Conservation (phyloP, 106 monocot genomes). For the Alisma plantagoaquatica region DNA sequence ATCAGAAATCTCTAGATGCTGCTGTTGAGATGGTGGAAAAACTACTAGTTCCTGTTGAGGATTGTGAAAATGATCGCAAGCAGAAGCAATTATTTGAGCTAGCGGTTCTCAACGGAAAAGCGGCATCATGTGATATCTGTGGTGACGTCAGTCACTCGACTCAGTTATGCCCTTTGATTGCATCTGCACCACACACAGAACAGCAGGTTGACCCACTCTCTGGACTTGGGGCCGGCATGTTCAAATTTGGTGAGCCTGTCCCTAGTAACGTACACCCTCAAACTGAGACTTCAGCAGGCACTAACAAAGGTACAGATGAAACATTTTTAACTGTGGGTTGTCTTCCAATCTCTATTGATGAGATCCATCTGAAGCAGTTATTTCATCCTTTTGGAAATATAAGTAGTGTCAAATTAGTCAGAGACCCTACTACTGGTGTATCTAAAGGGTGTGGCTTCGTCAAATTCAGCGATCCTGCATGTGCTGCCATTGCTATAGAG, state of each 20-base stretch:
- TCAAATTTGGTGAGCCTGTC: not conserved
- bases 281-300: not conserved
- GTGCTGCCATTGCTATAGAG: no score
- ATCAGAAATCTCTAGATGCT: constrained; percentile 41
- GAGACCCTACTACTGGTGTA: constrained; percentile 31
- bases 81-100: constrained; percentile 50
- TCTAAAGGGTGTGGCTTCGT: constrained; percentile 20
- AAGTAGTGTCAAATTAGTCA: constrained; percentile 11
- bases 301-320: constrained; percentile 13
- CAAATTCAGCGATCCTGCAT: no score
- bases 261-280: not conserved
- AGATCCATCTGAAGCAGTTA: constrained; percentile 20
- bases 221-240: no score
- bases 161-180: constrained; percentile 11
- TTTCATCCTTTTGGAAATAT: no score
- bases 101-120: constrained; percentile 22
- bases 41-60: constrained; percentile 52
- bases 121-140: not conserved
- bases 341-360: constrained; percentile 30
- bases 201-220: not conserved
- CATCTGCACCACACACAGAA: not conserved
- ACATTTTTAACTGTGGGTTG: constrained; percentile 20
- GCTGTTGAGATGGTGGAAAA: constrained; percentile 57
- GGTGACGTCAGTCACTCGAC: constrained; percentile 4
- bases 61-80: constrained; percentile 35